These are phyloP conservation scores for Vigna angularis DNA, from an alignment of 306 rosid genomes.

Conservation along the genomic window DNA sequence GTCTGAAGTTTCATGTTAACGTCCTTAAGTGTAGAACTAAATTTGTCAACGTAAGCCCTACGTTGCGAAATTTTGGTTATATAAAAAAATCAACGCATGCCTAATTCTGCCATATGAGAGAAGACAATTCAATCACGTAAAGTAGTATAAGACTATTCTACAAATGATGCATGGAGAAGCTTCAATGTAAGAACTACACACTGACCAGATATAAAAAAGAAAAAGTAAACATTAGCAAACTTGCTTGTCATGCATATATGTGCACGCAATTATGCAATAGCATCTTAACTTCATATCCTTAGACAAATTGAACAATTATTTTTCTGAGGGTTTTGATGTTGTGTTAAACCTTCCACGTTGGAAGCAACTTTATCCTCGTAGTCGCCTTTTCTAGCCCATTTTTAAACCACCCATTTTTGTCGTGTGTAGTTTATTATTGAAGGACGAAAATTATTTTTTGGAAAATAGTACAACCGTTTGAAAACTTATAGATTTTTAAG, in stretches of 20 bases:
- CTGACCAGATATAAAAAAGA: too few species aligned
- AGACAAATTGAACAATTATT: neutral
- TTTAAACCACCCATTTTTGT: too few species aligned
- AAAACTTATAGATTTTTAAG: too few species aligned
- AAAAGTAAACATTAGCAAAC: neutral
- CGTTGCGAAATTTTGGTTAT: too few species aligned
- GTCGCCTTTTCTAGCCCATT: too few species aligned
- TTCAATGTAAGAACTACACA: neutral
- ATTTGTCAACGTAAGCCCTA: slow-evolving; percentile 15
- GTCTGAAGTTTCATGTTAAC: neutral
- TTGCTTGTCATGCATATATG: neutral
- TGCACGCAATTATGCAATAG: neutral
- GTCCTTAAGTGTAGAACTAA: neutral
- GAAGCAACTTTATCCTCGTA: too few species aligned
- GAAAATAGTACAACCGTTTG: too few species aligned
- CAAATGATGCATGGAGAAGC: neutral
- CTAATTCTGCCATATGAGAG: neutral
- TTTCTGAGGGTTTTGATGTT: too few species aligned
- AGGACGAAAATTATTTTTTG: too few species aligned
- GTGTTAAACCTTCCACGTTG: too few species aligned
- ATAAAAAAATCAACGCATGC: neutral
- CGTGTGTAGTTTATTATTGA: too few species aligned
- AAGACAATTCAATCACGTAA: slow-evolving; percentile 21
- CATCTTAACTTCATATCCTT: neutral
- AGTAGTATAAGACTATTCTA: neutral